A percentile compares a stretch with the other conserved stretches of the same genome.
Conservation (phyloP, 768 basidiomycete genomes). For the Mycena galopus region DNA sequence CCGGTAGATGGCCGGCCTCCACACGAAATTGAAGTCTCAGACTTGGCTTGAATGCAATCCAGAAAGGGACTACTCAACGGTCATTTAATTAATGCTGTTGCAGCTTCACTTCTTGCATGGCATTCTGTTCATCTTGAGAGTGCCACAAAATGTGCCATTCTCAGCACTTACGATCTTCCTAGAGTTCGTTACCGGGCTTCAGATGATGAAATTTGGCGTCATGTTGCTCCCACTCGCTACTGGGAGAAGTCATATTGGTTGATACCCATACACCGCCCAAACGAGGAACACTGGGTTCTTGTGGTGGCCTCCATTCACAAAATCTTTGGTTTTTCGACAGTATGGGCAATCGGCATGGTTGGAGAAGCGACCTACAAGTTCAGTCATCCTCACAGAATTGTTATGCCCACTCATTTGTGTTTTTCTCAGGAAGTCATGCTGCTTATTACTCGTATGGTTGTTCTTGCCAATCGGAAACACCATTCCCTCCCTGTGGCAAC, state of each 20-base stretch:
- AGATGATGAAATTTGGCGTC: constrained; percentile 24
- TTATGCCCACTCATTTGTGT: background rate
- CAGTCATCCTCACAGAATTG: no score
- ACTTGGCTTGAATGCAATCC: no score
- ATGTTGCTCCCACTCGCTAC: constrained; percentile 40
- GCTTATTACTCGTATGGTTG: background rate
- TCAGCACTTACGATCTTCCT: constrained; percentile 39
- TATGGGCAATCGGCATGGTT: constrained; percentile 31
- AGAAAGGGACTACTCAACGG: no score
- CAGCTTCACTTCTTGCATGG: constrained; percentile 34
- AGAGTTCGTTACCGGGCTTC: constrained; percentile 32
- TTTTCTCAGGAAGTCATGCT: background rate
- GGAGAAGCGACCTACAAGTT: background rate
- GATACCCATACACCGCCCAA: constrained; percentile 49
- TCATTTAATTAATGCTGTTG: constrained; percentile 44
- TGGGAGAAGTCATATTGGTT: constrained; percentile 52
- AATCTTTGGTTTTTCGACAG: constrained; percentile 51
- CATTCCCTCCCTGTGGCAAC: background rate
- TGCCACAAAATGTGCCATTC: constrained; percentile 23
- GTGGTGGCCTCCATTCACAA: constrained; percentile 37
- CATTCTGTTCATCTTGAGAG: no score
- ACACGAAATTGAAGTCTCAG: no score
- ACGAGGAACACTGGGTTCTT: constrained; percentile 50
- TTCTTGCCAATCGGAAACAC: background rate
- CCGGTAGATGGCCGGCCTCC: no score